These are phyloP conservation scores for Plectosphaerella plurivora DNA, from an alignment of 2,329 filamentous ascomycete species.

Conservation along the genomic window DNA sequence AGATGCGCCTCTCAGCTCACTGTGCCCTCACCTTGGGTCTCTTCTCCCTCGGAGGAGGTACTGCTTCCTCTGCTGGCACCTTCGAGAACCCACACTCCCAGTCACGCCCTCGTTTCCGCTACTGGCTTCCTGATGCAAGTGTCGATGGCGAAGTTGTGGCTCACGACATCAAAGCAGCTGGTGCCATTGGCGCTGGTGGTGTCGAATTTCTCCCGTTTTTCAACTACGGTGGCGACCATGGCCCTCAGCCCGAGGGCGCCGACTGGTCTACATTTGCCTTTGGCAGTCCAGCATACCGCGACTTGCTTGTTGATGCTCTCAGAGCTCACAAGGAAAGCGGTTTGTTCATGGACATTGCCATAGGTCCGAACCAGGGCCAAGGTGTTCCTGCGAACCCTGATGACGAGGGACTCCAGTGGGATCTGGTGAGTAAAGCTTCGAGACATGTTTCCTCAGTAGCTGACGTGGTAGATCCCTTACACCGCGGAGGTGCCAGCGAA, in stretches of 20 bases:
- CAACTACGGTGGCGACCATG: slow-evolving; percentile 15
- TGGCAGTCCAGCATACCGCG: slow-evolving; percentile 23
- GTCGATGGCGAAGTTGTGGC: slow-evolving; percentile 10
- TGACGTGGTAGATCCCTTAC: slow-evolving; percentile 10
- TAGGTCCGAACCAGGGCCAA: slow-evolving; percentile 42
- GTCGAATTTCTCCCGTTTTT: slow-evolving; percentile 19
- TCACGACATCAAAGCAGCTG: slow-evolving; percentile 13
- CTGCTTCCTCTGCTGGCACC: too few relatives aligned
- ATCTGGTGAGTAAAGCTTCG: slow-evolving; percentile 15
- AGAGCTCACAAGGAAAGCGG: slow-evolving; percentile 18
- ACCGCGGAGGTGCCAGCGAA: slow-evolving; percentile 21
- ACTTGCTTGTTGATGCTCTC: slow-evolving; percentile 4
- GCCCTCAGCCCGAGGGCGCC: slow-evolving; percentile 10
- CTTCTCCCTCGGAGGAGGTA: too few relatives aligned
- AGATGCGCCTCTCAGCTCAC: too few relatives aligned
- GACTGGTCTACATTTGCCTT: slow-evolving; percentile 34
- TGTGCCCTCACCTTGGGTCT: too few relatives aligned
- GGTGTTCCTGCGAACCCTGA: slow-evolving; percentile 33
- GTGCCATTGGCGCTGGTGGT: slow-evolving; percentile 15
- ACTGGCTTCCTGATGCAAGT: slow-evolving; percentile 21
- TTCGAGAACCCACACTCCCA: not conserved
- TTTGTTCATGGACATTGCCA: slow-evolving; percentile 37
- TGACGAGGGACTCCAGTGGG: slow-evolving; percentile 27
- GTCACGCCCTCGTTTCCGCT: slow-evolving; percentile 14
- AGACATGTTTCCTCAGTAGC: too few relatives aligned